Evolutionary conservation across 2,329 filamentous ascomycete genomes (phyloP), one percentile per base, ranked within the genome.

Genomic region (Cercospora zeina): DNA sequence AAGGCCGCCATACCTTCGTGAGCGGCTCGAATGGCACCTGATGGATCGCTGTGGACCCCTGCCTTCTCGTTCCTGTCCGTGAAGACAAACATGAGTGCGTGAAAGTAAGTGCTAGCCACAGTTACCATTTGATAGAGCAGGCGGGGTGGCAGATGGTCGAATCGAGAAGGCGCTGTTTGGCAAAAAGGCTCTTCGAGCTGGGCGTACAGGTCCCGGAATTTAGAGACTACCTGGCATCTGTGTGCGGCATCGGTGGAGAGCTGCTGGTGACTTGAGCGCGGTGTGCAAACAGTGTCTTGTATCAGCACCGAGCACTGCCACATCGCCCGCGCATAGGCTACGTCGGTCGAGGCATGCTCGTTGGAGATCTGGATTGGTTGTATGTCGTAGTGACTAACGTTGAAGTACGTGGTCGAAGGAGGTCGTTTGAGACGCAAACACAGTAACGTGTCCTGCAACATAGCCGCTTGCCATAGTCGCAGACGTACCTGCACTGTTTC

Each of bases 391-490:
- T 49, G 51, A 10, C 24, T 27, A 11, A 54, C 51, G 13, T 54
- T 37, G 10, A 36, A 54, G 31, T 49, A 33, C n/a, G 45, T 34
- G 42, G 39, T 59, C 7, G 45, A 24, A 11, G 56, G 56, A n/a
- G 56, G 51, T 34, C 31, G 51, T 54, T 89, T 89, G 30, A 93
- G 80, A 0, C 92, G 82, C 0, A 92, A 88, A 0, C 89, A 91
- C 2, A 93, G 78, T 72, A 92, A 92, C 0, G 89, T 92, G 73
- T 93, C 89, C 75, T 93, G 89, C 13, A 91, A 82, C 24, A 91
- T 79, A 1, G 92, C 88, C 3, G 89, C 89, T 74, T 92, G 89
- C 89, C 89, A 93, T 2, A 92, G 81, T 71, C 91, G 92, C 54
- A 89, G 82, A 21, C 89, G 83, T 70, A 90, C 85, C 71, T 92